phyloP scores from a whole-genome alignment of 441 rosid species.

The Brassica hybrid region DNA sequence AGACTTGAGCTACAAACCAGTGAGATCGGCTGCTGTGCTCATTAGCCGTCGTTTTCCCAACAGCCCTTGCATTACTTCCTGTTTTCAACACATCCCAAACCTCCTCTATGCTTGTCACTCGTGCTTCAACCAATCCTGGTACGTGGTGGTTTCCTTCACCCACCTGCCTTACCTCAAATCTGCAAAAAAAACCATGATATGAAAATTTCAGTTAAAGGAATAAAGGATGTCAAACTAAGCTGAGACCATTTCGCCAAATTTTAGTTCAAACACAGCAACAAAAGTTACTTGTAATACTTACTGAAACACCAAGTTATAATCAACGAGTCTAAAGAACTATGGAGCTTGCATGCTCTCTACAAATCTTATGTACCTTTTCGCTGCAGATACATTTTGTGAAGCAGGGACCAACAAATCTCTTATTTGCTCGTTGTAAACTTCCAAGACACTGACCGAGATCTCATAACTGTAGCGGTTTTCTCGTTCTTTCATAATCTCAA shows the following conservation, averaged over 20 bases:
- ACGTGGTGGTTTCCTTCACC: constrained; percentile 86
- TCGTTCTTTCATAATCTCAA: constrained; percentile 64
- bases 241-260: neutral
- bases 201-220: neutral
- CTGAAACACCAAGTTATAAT: neutral
- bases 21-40: constrained; percentile 98
- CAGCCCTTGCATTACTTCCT: constrained; percentile 89
- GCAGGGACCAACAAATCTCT: constrained; percentile 74
- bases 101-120: constrained; percentile 73
- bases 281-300: neutral
- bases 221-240: neutral
- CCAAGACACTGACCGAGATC: constrained; percentile 88
- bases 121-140: constrained; percentile 90
- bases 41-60: constrained; percentile 88
- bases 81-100: constrained; percentile 91
- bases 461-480: constrained; percentile 66
- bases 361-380: constrained; percentile 62
- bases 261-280: constrained; percentile 3
- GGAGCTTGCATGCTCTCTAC: neutral
- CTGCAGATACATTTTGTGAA: constrained; percentile 60
- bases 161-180: constrained; percentile 85
- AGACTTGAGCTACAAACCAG: constrained; percentile 53
- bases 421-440: constrained; percentile 96
- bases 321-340: constrained; percentile 2
- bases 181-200: constrained; percentile 36